phyloP scores from a whole-genome alignment of 768 basidiomycete species.

The Auriculariales sp. region DNA sequence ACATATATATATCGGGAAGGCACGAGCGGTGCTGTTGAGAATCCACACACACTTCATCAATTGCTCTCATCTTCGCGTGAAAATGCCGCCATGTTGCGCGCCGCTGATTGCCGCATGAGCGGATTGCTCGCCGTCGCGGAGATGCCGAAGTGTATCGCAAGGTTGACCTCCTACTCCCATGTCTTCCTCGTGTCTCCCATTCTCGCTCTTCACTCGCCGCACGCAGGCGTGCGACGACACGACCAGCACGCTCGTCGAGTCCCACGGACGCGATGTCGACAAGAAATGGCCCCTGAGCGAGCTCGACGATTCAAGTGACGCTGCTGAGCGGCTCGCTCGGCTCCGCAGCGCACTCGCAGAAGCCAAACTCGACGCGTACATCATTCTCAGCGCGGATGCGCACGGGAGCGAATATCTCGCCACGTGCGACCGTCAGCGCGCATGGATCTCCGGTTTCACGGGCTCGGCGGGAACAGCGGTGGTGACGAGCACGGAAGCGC shows the following conservation, averaged over 20 bases:
- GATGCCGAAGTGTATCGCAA: too few species aligned
- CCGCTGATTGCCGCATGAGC: too few species aligned
- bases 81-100: too few species aligned
- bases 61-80: too few species aligned
- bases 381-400: conserved; percentile 68
- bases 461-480: conserved; percentile 62
- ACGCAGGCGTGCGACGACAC: too few species aligned
- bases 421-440: conserved; percentile 56
- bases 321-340: not conserved
- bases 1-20: too few species aligned
- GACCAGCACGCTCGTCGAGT: not conserved
- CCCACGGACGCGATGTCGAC: not conserved
- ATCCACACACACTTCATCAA: too few species aligned
- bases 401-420: conserved; percentile 77
- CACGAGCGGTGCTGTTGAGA: too few species aligned
- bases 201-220: too few species aligned
- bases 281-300: not conserved
- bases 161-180: too few species aligned
- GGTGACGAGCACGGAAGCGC: conserved; percentile 49
- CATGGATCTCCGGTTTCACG: conserved; percentile 61
- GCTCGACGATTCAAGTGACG: not conserved
- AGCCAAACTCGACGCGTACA: conserved; percentile 4
- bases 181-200: too few species aligned
- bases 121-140: too few species aligned
- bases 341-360: not conserved